phyloP scores from a whole-genome alignment of 805 yeast genomes.

The Candida loeiensis region DNA sequence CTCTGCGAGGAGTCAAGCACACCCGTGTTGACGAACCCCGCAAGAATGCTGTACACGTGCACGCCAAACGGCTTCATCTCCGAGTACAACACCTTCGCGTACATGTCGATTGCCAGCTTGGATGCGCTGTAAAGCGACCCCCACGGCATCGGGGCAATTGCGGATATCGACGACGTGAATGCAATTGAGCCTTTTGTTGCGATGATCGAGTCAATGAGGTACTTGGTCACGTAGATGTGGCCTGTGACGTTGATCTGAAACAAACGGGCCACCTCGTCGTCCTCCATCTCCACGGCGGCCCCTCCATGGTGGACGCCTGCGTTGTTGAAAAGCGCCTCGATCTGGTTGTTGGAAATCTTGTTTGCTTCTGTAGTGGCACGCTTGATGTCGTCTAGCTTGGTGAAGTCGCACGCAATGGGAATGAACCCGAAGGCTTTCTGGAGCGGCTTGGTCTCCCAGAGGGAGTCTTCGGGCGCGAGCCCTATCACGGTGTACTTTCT shows the following conservation, averaged over 20 bases:
- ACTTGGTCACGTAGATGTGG: constrained; percentile 32
- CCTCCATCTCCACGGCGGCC: constrained; percentile 33
- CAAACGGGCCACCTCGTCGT: constrained; percentile 16
- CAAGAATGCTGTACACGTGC: constrained; percentile 33
- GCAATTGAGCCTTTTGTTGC: constrained; percentile 32
- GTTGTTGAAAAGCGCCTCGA: constrained; percentile 40
- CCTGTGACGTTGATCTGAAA: constrained; percentile 40
- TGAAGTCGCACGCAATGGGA: constrained; percentile 34
- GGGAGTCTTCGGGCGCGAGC: constrained; percentile 14
- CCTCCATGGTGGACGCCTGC: constrained; percentile 35
- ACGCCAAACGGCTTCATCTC: constrained; percentile 40
- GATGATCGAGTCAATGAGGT: constrained; percentile 28
- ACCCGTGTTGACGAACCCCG: constrained; percentile 39
- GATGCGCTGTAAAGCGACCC: constrained; percentile 30
- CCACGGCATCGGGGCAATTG: constrained; percentile 32
- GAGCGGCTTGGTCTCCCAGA: constrained; percentile 16
- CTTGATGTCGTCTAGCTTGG: constrained; percentile 25
- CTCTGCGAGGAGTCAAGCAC: constrained; percentile 19
- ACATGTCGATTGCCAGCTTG: constrained; percentile 38
- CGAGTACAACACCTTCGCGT: constrained; percentile 29
- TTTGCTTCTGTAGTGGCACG: constrained; percentile 20
- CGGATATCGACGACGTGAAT: constrained; percentile 36
- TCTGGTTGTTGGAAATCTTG: constrained; percentile 25
- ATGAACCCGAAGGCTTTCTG: constrained; percentile 22
- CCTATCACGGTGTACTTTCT: constrained; percentile 21